A percentile compares a stretch with the other conserved stretches of the same genome.
phyloP scores from a whole-genome alignment of 495 filamentous ascomycete genomes.

The Niebla homalea region DNA sequence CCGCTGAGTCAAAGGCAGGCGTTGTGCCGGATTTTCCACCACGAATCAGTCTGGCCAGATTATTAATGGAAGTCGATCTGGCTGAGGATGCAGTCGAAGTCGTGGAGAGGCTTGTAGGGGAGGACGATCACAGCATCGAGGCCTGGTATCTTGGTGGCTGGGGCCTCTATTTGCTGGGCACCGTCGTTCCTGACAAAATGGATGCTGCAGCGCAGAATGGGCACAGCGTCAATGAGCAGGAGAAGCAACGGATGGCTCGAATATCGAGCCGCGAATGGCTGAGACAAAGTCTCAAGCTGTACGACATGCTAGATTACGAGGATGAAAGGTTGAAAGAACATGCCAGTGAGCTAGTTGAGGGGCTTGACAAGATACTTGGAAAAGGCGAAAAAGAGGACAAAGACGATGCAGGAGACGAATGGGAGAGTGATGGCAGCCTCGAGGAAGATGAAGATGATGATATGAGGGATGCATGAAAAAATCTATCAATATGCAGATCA shows the following conservation, averaged over 20 bases:
- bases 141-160: slow-evolving; percentile 96
- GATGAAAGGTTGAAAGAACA: slow-evolving; percentile 40
- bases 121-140: slow-evolving; percentile 89
- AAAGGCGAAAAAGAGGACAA: slow-evolving; percentile 36
- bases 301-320: slow-evolving; percentile 34
- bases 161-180: slow-evolving; percentile 63
- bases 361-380: slow-evolving; percentile 41
- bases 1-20: slow-evolving; percentile 20
- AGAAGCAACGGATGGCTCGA: slow-evolving; percentile 24
- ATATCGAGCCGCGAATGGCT: slow-evolving; percentile 41
- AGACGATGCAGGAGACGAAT: slow-evolving; percentile 22
- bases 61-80: slow-evolving; percentile 84
- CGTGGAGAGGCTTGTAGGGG: slow-evolving; percentile 64
- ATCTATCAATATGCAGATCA: too few relatives aligned
- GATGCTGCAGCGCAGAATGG: slow-evolving; percentile 20
- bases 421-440: slow-evolving; percentile 29
- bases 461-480: neutral
- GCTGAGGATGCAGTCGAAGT: slow-evolving; percentile 74
- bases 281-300: slow-evolving; percentile 36
- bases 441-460: slow-evolving; percentile 18
- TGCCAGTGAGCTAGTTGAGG: slow-evolving; percentile 43
- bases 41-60: slow-evolving; percentile 64
- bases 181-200: slow-evolving; percentile 9
- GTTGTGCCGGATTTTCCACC: slow-evolving; percentile 70
- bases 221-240: slow-evolving; percentile 15